Base-by-base conservation (phyloP, 1,139 yeast genomes). In the Geotrichum histeridarum region DNA sequence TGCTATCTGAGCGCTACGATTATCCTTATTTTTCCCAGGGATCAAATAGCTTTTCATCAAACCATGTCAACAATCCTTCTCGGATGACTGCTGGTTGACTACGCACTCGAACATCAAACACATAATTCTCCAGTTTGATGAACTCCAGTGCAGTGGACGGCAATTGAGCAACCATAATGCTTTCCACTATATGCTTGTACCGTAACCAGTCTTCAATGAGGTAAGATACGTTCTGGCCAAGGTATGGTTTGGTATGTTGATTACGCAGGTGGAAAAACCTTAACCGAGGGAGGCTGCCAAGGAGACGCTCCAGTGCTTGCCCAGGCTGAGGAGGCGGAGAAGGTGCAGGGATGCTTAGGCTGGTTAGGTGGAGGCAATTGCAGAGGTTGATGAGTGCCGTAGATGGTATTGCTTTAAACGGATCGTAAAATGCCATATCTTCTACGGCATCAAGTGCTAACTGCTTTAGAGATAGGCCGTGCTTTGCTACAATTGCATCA, bases 1-100 rank as follows among this genome's bases (percentile, higher is more conserved):
- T 33, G 8, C 36, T 37, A 37, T 12, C 14, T n/a, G 11, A 38
- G 17, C 18, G 17, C 18, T 38, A 22, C 27, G 11, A 22, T 3
- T 11, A 2, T 42, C 44, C n/a, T 43, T 27, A 54, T 8, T 22
- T 30, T 42, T 54, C 53, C 58, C 58, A 55, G 17, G 57, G 49
- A 18, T 46, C 48, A 35, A 53, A 48, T 48, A 61, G 51, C 37
- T 60, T 51, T 17, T 54, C 54, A 30, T 60, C 59, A 48, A 60
- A 59, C 64, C 64, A 61, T 22, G 35, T 35, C 36, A 42, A 33
- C 15, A 59, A 53, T n/a, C 63, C 63, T 14, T 61, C 61, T 35
- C 63, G 47, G 4, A 57, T 44, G 12, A 57, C 55, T n/a, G 59
- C 51, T 2, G 56, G 54, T 11, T 36, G 42, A 9, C 42, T 31